Base-by-base conservation (phyloP, 2,329 filamentous ascomycete species). In the Escovopsis weberi region DNA sequence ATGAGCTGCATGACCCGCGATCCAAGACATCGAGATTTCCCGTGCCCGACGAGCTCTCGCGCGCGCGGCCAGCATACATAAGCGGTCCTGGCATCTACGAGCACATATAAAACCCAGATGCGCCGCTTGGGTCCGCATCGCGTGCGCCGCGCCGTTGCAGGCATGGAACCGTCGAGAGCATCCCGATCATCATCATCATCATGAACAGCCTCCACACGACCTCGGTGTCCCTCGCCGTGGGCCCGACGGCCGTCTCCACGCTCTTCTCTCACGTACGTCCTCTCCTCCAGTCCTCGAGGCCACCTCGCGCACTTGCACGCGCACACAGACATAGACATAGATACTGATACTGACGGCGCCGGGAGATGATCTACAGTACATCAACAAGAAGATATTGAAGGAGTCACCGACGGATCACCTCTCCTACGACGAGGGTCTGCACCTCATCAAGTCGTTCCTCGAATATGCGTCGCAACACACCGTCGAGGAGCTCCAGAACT, bases 361-460 rank as follows among this genome's bases (percentile, higher is more conserved):
- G 15, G 15, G 15, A 15, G 15, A 15, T 15, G 15, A 15, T 30
- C 28, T 44, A 28, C 43, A 91, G 82, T 95, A 91, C 61, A 68
- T 94, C 47, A 82, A 94, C 55, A 80, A 84, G 49, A 83, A 82
- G 55, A 74, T 78, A 1, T 70, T 82, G 28, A 78, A 73, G 47
- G 70, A 88, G 50, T 88, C 88, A 48, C 89, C 89, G 1, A 94
- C 85, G 1, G 83, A 84, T 1, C 85, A 94, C 59, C 78, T 98
- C 43, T 88, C 87, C 42, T 98, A 98, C 64, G 85, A 96, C 57
- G 85, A 95, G 64, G 89, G 88, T 33, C 72, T 98, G 12, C 78
- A 85, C 49, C 72, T 98, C 40, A 82, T 96, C 53, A 84, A 87
- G 40, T 76, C 81, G 33, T 96, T 98, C 60, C 74, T 98, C 33